Conservation (phyloP, 2,329 filamentous ascomycete genomes). For the Ascochyta clinopodiicola region DNA sequence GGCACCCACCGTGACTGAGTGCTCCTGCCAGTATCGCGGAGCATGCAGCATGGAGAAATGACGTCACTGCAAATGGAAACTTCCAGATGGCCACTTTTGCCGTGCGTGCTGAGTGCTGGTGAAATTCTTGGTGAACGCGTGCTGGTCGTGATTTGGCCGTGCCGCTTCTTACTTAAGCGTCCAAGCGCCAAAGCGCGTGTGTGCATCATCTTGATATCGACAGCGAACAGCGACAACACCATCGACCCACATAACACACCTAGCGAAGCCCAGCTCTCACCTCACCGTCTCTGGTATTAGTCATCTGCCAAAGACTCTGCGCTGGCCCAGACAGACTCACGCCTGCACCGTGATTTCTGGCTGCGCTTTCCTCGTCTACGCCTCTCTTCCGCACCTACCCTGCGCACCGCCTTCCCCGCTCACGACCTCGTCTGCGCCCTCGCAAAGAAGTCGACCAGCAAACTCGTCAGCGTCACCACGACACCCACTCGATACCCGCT, state of each 20-base stretch:
- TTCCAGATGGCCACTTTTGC: conserved; percentile 4
- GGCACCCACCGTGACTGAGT: neutral
- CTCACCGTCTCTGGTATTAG: conserved; percentile 19
- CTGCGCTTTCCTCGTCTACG: conserved; percentile 3
- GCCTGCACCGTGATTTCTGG: conserved; percentile 46
- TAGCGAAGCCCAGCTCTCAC: conserved; percentile 5
- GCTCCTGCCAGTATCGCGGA: no score
- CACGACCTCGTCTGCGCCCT: conserved; percentile 1
- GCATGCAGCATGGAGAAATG: neutral
- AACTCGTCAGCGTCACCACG: neutral
- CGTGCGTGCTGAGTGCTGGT: neutral
- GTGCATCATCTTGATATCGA: conserved; percentile 18
- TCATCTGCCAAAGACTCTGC: conserved; percentile 14
- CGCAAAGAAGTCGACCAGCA: neutral
- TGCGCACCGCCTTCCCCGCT: conserved; percentile 15
- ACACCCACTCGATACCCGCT: neutral
- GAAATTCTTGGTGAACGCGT: conserved; percentile 10
- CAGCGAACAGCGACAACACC: conserved; percentile 22
- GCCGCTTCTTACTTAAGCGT: conserved; percentile 16
- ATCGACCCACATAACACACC: conserved; percentile 20
- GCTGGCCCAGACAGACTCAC: conserved; percentile 33
- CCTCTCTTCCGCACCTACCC: conserved; percentile 9
- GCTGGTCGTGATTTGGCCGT: conserved; percentile 13
- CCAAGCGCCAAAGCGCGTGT: conserved; percentile 13
- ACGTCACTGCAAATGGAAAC: conserved; percentile 10